phyloP scores from a whole-genome alignment of 768 basidiomycete genomes.

The Serendipita sp. region DNA sequence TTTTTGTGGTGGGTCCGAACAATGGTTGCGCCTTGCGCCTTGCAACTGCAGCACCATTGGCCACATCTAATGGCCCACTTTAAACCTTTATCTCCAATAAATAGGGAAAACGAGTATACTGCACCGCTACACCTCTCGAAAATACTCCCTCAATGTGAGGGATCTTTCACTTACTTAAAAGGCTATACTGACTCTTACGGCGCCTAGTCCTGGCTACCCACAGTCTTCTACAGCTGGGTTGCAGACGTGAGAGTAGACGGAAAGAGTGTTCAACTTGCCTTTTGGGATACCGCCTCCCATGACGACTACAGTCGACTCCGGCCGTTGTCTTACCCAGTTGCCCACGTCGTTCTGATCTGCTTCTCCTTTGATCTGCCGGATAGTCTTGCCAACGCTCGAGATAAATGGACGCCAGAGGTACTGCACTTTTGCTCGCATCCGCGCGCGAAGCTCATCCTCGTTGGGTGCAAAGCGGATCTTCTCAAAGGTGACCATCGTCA shows the following conservation, averaged over 20 bases:
- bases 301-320: slow-evolving; percentile 8
- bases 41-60: background rate
- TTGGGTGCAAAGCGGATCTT: slow-evolving; percentile 17
- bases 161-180: background rate
- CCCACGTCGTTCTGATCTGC: slow-evolving; percentile 11
- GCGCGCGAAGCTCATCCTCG: slow-evolving; percentile 13
- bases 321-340: slow-evolving; percentile 9
- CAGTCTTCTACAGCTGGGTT: slow-evolving; percentile 9
- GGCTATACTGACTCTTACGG: background rate
- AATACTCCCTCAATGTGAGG: background rate
- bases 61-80: background rate
- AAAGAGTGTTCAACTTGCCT: slow-evolving; percentile 4
- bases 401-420: slow-evolving; percentile 15
- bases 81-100: background rate
- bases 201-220: slow-evolving; percentile 1
- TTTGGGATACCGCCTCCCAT: slow-evolving; percentile 6
- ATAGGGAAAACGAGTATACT: slow-evolving; percentile 1
- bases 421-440: slow-evolving; percentile 13
- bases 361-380: slow-evolving; percentile 10
- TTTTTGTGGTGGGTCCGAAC: background rate
- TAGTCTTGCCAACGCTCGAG: slow-evolving; percentile 7
- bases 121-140: background rate
- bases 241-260: slow-evolving; percentile 10
- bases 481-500: slow-evolving; percentile 11
- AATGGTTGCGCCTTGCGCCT: background rate